phyloP scores from a whole-genome alignment of 2,329 filamentous ascomycete genomes.

The Setomelanomma holmii region DNA sequence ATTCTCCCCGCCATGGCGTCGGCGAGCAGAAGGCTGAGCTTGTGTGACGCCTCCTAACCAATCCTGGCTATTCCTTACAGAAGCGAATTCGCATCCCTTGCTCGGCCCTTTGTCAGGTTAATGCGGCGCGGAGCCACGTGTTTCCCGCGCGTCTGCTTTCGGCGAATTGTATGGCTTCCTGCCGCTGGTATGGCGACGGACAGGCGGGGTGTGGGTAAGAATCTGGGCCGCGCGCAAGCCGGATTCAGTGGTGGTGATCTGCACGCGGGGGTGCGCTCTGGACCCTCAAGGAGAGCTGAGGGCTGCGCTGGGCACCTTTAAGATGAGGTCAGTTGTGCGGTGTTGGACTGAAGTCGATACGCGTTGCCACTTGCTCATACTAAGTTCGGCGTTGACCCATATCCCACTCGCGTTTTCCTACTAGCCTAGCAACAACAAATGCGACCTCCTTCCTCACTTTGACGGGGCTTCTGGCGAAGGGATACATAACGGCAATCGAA shows the following conservation, averaged over 20 bases:
- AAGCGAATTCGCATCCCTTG: not conserved
- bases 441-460: not conserved
- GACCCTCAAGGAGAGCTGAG: not conserved
- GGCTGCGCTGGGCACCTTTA: not conserved
- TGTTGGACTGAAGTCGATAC: not conserved
- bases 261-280: not conserved
- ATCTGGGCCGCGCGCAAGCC: not conserved
- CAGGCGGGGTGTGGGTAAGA: not conserved
- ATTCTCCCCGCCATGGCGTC: not conserved
- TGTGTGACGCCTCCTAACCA: not conserved
- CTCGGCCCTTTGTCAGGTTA: constrained; percentile 1
- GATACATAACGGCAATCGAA: not conserved
- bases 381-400: not conserved
- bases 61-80: not conserved
- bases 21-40: not conserved
- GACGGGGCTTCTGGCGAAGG: not conserved
- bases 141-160: not conserved
- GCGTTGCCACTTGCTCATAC: not conserved
- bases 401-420: too few species aligned
- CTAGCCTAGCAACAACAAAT: not conserved
- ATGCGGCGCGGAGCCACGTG: not conserved
- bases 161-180: not conserved
- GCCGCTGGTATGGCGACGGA: not conserved
- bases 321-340: not conserved
- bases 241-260: not conserved